Base-by-base conservation (phyloP, 2,329 filamentous ascomycete genomes). In the Sarocladium kiliense region DNA sequence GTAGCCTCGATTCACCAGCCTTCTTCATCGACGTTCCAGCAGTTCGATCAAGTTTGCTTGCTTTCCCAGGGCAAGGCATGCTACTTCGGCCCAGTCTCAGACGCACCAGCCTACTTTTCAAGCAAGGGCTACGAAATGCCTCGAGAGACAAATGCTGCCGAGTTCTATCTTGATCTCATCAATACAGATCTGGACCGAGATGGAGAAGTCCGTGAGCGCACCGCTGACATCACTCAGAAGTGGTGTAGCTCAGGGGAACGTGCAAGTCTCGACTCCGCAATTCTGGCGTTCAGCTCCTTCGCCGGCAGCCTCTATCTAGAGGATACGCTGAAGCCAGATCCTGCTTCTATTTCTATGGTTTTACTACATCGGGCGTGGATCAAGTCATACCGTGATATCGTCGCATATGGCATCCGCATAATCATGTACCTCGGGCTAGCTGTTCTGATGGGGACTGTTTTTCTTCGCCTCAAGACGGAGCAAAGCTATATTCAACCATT, bases 401-500 rank as follows among this genome's bases (percentile, higher is more conserved):
- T 96, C 53, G 89, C 86, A 0, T 96, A 96, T 64, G 88, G 87
- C 0, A 90, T 94, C 61, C 83, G 91, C 3, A 77, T 94, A 41
- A 86, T 81, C 39, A 95, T 95, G 89, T 94, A 95, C 68, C 59
- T 64, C 21, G 82, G 83, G 1, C 77, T 95, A 16, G 89, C 89
- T 1, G 82, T 94, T 62, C 86, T 94, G 81, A 91, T 93, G 86
- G 90, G 91, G 4, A 95, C 91, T 0, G 88, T 95, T 12, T 96
- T 89, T 86, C 73, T 95, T 14, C 83, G 90, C 5, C 76, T 96
- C 2, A 72, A 78, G 3, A 77, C 86, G 0, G 73, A 77, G 0
- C 90, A 95, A 66, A 74, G 78, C 55, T 87, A 87, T 57, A 93
- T 96, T 61, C 86, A 90, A 63, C 84, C 89, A 0, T 88, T 89